A percentile compares a stretch with the other conserved stretches of the same genome.
phyloP scores from a whole-genome alignment of 164 flowering plant genomes.

The Platanus orientalis region DNA sequence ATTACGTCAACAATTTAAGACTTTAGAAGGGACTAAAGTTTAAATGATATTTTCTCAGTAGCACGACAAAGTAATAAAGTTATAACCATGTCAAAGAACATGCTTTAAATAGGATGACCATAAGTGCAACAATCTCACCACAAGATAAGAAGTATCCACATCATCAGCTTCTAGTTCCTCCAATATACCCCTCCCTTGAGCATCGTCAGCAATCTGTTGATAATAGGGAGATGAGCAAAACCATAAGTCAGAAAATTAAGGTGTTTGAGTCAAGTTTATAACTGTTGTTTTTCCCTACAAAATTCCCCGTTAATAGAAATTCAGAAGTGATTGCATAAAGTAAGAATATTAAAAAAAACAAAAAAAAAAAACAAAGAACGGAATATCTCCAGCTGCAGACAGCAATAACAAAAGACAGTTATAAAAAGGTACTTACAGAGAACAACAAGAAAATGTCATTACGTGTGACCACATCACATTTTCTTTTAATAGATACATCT shows the following conservation, averaged over 20 bases:
- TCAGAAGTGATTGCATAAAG: background rate
- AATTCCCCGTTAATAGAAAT: background rate
- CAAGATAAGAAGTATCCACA: conserved; percentile 73
- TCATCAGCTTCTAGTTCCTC: conserved; percentile 86
- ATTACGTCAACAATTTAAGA: too few species aligned
- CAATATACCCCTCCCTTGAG: conserved; percentile 62
- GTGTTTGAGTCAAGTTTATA: background rate
- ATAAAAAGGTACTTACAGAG: background rate
- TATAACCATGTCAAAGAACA: too few species aligned
- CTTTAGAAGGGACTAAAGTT: too few species aligned
- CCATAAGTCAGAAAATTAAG: background rate
- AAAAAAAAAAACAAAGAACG: too few species aligned
- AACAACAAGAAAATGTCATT: background rate
- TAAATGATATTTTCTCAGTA: too few species aligned
- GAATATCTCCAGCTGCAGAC: background rate
- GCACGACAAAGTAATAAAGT: too few species aligned
- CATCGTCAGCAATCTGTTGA: conserved; percentile 70
- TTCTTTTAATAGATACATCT: too few species aligned
- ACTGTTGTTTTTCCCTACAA: background rate
- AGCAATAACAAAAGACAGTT: background rate
- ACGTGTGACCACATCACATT: background rate
- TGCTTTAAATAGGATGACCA: too few species aligned
- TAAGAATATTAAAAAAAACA: too few species aligned
- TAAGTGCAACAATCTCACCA: conserved; percentile 38
- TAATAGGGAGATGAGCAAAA: background rate